phyloP scores from a whole-genome alignment of 2,329 filamentous ascomycete genomes.

The Colletotrichum sp. region DNA sequence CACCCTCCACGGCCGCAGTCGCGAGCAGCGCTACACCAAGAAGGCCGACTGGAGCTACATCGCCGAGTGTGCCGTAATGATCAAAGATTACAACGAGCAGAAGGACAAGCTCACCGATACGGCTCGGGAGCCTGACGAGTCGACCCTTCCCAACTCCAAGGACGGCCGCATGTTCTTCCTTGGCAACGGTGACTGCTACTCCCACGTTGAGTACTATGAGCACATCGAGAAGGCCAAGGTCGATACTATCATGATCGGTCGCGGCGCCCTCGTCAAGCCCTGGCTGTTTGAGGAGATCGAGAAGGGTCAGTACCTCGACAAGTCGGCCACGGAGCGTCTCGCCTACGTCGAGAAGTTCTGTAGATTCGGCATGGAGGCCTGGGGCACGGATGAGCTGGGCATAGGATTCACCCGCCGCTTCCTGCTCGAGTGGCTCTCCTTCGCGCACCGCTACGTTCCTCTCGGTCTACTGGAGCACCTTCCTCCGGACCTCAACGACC shows the following conservation, averaged over 20 bases:
- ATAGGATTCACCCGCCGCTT: conserved; percentile 91
- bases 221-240: conserved; percentile 80
- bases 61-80: conserved; percentile 82
- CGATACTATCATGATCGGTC: conserved; percentile 96
- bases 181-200: conserved; percentile 96
- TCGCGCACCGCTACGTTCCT: conserved; percentile 89
- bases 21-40: conserved; percentile 92
- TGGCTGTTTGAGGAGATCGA: conserved; percentile 99
- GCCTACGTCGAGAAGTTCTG: conserved; percentile 87
- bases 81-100: conserved; percentile 79
- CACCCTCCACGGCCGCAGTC: conserved; percentile 89
- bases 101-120: conserved; percentile 76
- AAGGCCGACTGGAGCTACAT: conserved; percentile 97
- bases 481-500: conserved; percentile 86
- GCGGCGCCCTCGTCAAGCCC: conserved; percentile 94
- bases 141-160: conserved; percentile 69
- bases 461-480: conserved; percentile 87
- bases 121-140: conserved; percentile 74
- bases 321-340: conserved; percentile 86
- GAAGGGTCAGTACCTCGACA: conserved; percentile 91
- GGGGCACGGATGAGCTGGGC: conserved; percentile 95
- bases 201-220: conserved; percentile 83
- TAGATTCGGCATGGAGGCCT: conserved; percentile 88
- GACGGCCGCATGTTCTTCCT: conserved; percentile 84
- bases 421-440: conserved; percentile 94